Evolutionary conservation across 352 stramenopile genomes (phyloP).

Genomic region (Globisporangium middletonii): DNA sequence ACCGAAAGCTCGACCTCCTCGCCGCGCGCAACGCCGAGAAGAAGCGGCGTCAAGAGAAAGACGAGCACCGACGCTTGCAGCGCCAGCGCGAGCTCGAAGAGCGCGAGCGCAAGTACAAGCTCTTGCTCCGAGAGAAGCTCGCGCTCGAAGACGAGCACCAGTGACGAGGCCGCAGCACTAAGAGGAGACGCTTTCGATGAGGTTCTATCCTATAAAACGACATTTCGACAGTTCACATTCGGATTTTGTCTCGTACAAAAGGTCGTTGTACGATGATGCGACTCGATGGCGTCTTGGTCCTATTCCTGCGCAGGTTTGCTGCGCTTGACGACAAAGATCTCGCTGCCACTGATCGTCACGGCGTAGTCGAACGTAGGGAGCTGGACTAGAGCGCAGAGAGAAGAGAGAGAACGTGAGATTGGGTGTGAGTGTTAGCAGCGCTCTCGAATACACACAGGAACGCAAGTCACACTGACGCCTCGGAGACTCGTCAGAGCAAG

Average conservation of each 20-base stretch:
- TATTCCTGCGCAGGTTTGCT: constrained; percentile 14
- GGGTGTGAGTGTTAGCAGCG: background rate
- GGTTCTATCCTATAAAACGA: background rate
- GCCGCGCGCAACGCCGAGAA: constrained; percentile 89
- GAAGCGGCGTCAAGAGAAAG: constrained; percentile 84
- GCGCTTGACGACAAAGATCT: constrained; percentile 78
- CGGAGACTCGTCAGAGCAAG: background rate
- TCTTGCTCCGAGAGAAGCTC: constrained; percentile 80
- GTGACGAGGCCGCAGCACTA: background rate
- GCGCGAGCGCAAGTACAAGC: constrained; percentile 59
- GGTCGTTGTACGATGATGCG: background rate
- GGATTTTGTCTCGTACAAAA: constrained; percentile 1
- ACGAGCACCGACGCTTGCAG: constrained; percentile 72
- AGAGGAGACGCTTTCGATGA: background rate
- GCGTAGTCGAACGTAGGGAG: constrained; percentile 64
- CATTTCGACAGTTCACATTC: constrained; percentile 6
- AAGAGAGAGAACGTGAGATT: background rate
- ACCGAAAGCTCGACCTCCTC: constrained; percentile 89
- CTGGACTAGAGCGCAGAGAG: constrained; percentile 31
- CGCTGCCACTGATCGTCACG: constrained; percentile 51
- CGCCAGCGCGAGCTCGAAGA: constrained; percentile 60
- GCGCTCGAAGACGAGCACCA: constrained; percentile 35
- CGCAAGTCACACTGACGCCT: background rate
- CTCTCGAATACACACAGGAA: background rate
- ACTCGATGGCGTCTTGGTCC: background rate